Base-by-base conservation (phyloP, 1,139 yeast species). In the Wickerhamomyces sp. region DNA sequence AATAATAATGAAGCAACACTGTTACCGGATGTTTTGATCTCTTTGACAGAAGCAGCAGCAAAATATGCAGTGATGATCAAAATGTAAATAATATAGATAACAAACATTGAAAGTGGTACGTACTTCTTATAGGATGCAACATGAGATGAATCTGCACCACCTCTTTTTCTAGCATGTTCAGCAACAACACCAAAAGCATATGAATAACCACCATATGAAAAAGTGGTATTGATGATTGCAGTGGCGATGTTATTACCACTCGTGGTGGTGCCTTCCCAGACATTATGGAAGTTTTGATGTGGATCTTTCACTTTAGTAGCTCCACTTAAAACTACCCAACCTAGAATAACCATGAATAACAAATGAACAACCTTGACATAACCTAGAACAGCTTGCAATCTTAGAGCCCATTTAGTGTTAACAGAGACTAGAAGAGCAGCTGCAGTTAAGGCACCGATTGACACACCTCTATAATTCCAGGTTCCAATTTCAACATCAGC, bases 381-480 rank as follows among this genome's bases (percentile, higher is more conserved):
- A 4, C 75, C 75, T 35, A 72, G 54, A 36, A 67, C 45, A 42
- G 65, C 70, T 37, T 68, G 64, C 30, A 72, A 48, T 52, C 62
- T 63, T 36, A 72, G 54, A 10, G 73, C 61, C 45, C 60, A 51
- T 45, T 62, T 68, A 3, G 72, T 65, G 48, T 63, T 67, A 11
- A 56, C 23, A 4, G 64, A 56, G 9, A 66, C 51, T n/a, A 67
- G 46, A 7, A 63, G 36, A 42, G 62, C 57, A 14, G 67, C 60
- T 37, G 67, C 56, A 0, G 66, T 56, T 40, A 72, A 59, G 4
- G 66, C 63, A 11, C 63, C 72, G 15, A 70, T 62, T 29, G 73
- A 73, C 40, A 72, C 57, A n/a, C 74, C 76, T 56, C 75, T 63
- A 47, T 64, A 65, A 39, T 62, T 62, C 77, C 76, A 72, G 5